Percentiles rank a stretch among this genome's conserved stretches.
phyloP scores from a whole-genome alignment of 1,284 basidiomycete species.

The Irpex rosettiformis region DNA sequence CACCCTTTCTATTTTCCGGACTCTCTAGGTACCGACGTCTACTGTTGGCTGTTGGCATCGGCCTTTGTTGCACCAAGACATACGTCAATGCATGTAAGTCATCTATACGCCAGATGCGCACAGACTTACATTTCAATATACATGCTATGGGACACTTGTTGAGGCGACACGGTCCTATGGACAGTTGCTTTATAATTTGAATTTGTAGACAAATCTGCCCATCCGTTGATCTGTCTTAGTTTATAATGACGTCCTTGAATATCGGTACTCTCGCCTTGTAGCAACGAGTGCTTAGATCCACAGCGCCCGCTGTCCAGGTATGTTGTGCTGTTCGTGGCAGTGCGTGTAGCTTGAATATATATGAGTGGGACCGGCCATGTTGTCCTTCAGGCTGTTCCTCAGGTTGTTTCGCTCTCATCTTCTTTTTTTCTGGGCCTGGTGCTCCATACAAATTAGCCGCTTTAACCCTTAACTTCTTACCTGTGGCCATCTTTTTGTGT shows the following conservation, averaged over 20 bases:
- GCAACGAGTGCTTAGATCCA: not conserved
- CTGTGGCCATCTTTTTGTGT: not conserved
- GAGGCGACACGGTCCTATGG: not conserved
- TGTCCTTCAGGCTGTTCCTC: not conserved
- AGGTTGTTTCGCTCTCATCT: not conserved
- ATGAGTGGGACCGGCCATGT: not conserved
- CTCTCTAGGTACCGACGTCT: not conserved
- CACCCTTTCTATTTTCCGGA: not conserved
- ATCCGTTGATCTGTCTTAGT: constrained; percentile 4
- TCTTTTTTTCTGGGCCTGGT: constrained; percentile 10
- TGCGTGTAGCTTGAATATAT: not conserved
- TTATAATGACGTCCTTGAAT: not conserved
- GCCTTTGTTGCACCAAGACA: not conserved
- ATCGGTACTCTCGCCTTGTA: not conserved
- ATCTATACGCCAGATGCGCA: not conserved
- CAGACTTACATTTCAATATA: not conserved
- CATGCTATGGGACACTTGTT: not conserved
- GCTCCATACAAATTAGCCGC: constrained; percentile 1
- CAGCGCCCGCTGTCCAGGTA: not conserved
- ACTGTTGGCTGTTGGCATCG: not conserved
- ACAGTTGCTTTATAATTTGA: not conserved
- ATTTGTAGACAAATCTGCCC: not conserved
- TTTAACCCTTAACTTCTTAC: not conserved
- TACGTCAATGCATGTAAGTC: not conserved
- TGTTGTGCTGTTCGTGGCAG: not conserved